These are phyloP conservation scores for Kwoniella dendrophila DNA, from an alignment of 768 basidiomycete genomes.

Conservation along the genomic window DNA sequence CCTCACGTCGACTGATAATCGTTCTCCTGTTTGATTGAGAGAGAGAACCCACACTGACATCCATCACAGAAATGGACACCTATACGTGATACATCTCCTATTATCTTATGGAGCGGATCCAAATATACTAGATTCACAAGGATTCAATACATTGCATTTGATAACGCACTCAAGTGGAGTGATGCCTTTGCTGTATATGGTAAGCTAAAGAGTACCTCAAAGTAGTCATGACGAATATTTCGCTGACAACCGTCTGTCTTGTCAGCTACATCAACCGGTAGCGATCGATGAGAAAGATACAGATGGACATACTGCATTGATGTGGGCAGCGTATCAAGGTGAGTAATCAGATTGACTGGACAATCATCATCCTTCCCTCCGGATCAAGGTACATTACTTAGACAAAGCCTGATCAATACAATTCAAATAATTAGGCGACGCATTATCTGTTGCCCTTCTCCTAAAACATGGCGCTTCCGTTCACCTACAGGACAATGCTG, in stretches of 20 bases:
- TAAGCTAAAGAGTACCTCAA: constrained; percentile 18
- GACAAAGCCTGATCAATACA: too few species aligned
- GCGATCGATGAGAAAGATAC: constrained; percentile 86
- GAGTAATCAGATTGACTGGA: neutral
- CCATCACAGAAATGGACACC: constrained; percentile 76
- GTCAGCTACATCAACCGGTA: constrained; percentile 88
- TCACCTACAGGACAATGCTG: constrained; percentile 73
- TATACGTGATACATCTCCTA: constrained; percentile 91
- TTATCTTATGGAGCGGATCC: constrained; percentile 90
- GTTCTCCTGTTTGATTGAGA: too few species aligned
- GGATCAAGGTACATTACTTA: too few species aligned
- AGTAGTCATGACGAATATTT: neutral
- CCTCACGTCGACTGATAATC: too few species aligned
- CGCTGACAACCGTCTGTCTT: constrained; percentile 48
- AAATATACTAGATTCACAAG: constrained; percentile 84
- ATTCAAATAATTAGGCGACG: constrained; percentile 79
- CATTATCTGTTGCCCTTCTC: constrained; percentile 86
- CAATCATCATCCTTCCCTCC: neutral
- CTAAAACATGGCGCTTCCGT: constrained; percentile 83
- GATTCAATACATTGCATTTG: constrained; percentile 93
- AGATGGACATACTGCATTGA: constrained; percentile 89
- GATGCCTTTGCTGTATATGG: constrained; percentile 75
- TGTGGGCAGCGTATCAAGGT: constrained; percentile 99
- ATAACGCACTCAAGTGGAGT: constrained; percentile 92
- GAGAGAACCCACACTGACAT: too few species aligned